Percentiles rank a stretch among this genome's conserved stretches.
phyloP scores from a whole-genome alignment of 306 rosid species.

The Amphicarpaea edgeworthii region DNA sequence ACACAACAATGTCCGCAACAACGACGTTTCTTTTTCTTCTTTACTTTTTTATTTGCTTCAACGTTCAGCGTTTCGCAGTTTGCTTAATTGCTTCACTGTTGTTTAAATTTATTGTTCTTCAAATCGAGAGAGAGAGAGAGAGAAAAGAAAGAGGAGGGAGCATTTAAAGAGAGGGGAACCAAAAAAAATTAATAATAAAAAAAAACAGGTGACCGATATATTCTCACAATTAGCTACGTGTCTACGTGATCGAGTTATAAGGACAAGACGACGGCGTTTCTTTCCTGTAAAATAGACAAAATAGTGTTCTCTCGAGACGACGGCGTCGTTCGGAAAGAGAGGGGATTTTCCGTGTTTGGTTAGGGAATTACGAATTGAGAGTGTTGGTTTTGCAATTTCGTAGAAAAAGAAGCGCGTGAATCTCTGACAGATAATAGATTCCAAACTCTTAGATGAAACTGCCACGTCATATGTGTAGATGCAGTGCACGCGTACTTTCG shows the following conservation, averaged over 20 bases:
- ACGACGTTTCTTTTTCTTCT: background rate
- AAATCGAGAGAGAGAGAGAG: background rate
- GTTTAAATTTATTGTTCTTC: background rate
- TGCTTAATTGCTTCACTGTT: background rate
- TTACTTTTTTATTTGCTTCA: no score
- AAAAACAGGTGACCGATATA: slow-evolving; percentile 27
- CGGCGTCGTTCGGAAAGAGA: slow-evolving; percentile 23
- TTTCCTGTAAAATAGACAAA: background rate
- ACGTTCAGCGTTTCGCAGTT: background rate
- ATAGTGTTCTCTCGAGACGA: background rate
- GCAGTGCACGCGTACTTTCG: slow-evolving; percentile 17
- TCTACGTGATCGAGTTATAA: no score
- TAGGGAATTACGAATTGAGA: background rate
- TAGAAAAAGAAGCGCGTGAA: slow-evolving; percentile 49
- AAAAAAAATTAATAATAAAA: background rate
- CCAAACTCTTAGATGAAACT: slow-evolving; percentile 27
- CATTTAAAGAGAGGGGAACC: background rate
- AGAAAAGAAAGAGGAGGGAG: background rate
- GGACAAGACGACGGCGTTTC: slow-evolving; percentile 16
- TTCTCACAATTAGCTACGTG: background rate
- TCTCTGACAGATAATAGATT: slow-evolving; percentile 9
- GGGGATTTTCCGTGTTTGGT: slow-evolving; percentile 5
- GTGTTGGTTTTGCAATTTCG: background rate
- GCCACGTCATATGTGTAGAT: slow-evolving; percentile 57
- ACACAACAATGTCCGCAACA: slow-evolving; percentile 29